Evolutionary conservation across 345 rosid genomes (phyloP).

Genomic region (Streptanthus diversifolius): DNA sequence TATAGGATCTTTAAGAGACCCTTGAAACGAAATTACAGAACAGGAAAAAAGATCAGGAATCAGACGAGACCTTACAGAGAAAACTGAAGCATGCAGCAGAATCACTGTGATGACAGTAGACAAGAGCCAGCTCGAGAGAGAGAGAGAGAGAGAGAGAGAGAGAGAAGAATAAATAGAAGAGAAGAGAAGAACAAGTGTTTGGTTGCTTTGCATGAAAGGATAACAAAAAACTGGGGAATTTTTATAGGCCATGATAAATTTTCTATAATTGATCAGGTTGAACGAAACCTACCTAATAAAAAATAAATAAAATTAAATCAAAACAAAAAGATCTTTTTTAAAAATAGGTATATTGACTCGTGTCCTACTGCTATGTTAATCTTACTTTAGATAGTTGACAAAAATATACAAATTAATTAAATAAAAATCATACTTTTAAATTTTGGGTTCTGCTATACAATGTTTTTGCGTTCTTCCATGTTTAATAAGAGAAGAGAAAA

Average conservation of each 20-base stretch:
- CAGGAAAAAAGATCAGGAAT: neutral
- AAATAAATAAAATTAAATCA: neutral
- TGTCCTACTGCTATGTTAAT: slow-evolving; percentile 12
- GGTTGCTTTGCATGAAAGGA: slow-evolving; percentile 26
- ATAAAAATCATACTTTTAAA: neutral
- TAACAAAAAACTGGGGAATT: neutral
- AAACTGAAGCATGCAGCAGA: slow-evolving; percentile 32
- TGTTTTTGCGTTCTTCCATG: slow-evolving; percentile 23
- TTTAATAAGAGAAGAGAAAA: neutral
- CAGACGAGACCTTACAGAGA: neutral
- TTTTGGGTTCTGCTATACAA: slow-evolving; percentile 12
- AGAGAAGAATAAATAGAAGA: neutral
- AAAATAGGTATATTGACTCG: slow-evolving; percentile 10
- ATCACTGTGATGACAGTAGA: slow-evolving; percentile 13
- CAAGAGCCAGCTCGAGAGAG: slow-evolving; percentile 18
- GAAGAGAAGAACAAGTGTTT: slow-evolving; percentile 3
- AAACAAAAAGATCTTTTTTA: neutral
- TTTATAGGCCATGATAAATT: slow-evolving; percentile 2
- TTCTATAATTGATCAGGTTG: neutral
- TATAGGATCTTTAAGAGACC: slow-evolving; percentile 14
- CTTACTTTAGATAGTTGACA: slow-evolving; percentile 16
- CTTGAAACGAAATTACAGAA: neutral
- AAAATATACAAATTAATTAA: neutral
- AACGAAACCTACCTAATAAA: slow-evolving; percentile 11
- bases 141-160: neutral